Conservation (phyloP, 2,329 filamentous ascomycete species). For the Phyllosticta ampelicida region DNA sequence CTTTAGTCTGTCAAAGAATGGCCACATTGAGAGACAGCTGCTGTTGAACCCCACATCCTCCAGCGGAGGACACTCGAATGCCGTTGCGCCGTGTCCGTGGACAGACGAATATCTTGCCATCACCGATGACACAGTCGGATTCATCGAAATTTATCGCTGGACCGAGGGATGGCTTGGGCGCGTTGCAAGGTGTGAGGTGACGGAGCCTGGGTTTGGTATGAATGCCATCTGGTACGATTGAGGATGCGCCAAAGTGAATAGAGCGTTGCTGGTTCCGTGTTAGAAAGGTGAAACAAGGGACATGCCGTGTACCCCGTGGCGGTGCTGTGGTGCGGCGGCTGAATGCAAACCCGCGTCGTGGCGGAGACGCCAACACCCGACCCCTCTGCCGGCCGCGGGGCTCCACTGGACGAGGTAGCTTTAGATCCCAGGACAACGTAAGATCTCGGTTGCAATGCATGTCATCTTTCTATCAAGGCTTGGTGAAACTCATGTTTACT, state of each 20-base stretch:
- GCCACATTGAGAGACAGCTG: constrained; percentile 66
- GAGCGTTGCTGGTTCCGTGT: background rate
- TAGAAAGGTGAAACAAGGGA: background rate
- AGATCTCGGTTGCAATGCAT: background rate
- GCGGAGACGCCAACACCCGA: constrained; percentile 7
- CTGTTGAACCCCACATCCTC: constrained; percentile 76
- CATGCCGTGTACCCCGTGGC: constrained; percentile 2
- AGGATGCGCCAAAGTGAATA: background rate
- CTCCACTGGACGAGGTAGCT: background rate
- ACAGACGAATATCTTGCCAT: constrained; percentile 83
- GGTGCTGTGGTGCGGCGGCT: background rate
- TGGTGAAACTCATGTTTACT: background rate
- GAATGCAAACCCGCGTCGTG: background rate
- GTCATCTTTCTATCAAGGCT: background rate
- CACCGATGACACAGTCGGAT: constrained; percentile 80
- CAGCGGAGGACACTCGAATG: constrained; percentile 80
- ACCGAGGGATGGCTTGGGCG: constrained; percentile 67
- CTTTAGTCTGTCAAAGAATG: constrained; percentile 58
- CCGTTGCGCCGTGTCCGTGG: constrained; percentile 74
- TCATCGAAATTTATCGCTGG: constrained; percentile 82
- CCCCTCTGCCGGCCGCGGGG: constrained; percentile 6
- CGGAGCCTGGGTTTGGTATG: constrained; percentile 88
- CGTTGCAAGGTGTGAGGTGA: constrained; percentile 65
- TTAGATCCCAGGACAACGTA: background rate
- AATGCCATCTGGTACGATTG: constrained; percentile 93